Evolutionary conservation across 495 filamentous ascomycete genomes (phyloP).

Genomic region (Penicillium cinerascens): DNA sequence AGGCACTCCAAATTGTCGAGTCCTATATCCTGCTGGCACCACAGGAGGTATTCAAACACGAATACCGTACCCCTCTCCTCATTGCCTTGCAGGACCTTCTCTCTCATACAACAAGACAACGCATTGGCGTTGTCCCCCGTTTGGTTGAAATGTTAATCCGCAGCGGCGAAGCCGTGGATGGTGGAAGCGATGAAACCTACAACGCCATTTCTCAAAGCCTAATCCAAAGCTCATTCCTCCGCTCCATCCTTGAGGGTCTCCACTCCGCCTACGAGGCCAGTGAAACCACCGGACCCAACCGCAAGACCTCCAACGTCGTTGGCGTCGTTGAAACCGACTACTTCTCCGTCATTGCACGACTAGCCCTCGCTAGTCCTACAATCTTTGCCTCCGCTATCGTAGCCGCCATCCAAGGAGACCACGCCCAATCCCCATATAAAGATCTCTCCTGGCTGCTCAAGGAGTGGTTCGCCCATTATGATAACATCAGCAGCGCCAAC

Average conservation of each 20-base stretch:
- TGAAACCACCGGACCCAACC: slow-evolving; percentile 73
- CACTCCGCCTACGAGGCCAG: slow-evolving; percentile 67
- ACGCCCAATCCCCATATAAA: slow-evolving; percentile 28
- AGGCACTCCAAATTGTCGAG: slow-evolving; percentile 69
- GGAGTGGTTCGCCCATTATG: slow-evolving; percentile 88
- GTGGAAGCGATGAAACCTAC: slow-evolving; percentile 60
- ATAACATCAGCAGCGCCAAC: slow-evolving; percentile 69
- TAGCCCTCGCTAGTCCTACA: slow-evolving; percentile 65
- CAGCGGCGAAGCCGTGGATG: slow-evolving; percentile 65
- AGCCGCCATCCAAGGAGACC: slow-evolving; percentile 19
- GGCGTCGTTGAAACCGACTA: slow-evolving; percentile 76
- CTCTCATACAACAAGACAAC: slow-evolving; percentile 55
- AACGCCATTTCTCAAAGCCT: slow-evolving; percentile 64
- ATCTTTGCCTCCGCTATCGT: slow-evolving; percentile 58
- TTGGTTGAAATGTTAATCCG: slow-evolving; percentile 70
- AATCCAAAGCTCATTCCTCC: slow-evolving; percentile 62
- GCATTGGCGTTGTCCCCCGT: slow-evolving; percentile 60
- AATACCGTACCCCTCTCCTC: slow-evolving; percentile 55
- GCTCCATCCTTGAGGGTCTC: slow-evolving; percentile 65
- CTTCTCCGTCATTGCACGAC: slow-evolving; percentile 74
- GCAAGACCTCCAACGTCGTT: slow-evolving; percentile 57
- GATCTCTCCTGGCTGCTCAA: slow-evolving; percentile 67
- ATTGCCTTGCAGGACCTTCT: slow-evolving; percentile 54
- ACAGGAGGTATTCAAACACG: slow-evolving; percentile 63
- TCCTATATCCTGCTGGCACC: slow-evolving; percentile 80